Evolutionary conservation across 345 rosid genomes (phyloP), one percentile per base, ranked within the genome.

Genomic region (Pelargonium nanum): DNA sequence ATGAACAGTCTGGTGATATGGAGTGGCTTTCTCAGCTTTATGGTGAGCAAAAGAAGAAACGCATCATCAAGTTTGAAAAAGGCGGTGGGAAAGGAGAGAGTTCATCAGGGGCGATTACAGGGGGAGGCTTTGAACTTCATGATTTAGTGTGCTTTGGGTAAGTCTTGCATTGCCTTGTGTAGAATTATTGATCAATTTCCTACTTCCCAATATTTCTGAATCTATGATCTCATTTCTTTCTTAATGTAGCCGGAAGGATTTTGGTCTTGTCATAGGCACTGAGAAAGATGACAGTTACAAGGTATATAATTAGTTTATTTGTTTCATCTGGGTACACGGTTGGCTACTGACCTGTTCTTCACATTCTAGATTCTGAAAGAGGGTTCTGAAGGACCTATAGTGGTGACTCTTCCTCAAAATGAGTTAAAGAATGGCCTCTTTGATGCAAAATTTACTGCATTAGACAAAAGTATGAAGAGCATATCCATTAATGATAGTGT

Each of bases 21-120:
- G 97, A 85, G 78, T 93, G 99, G 99, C 94, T 93, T 58, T 62
- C 85, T 6, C 85, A 93, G 66, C 83, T 93, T 64, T 93, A 89
- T 81, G 97, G 96, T 64, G 84, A 78, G 63, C 72, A 70, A 59
- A 93, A 68, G 82, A 79, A 82, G 73, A 89, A 80, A 67, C 64
- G 65, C 22, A 58, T 67, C 58, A 56, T 72, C 53, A 70, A 71
- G 68, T 70, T 58, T 58, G 85, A 71, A 34, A 83, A 76, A 79
- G 82, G 82, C 26, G 76, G 81, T 60, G 90, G 65, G 55, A 83
- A 83, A 72, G 93, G 90, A 67, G 98, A 88, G 62, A 76, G 79
- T 28, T 85, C 93, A 21, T 78, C 83, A 7, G 78, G 72, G 34
- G 77, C 77, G 26, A 68, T 71, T 62, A 30, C 74, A 51, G 82